Percentiles rank a stretch among this genome's conserved stretches.
Evolutionary conservation across 2,329 filamentous ascomycete genomes (phyloP).

Genomic region (Fusarium vanettenii): DNA sequence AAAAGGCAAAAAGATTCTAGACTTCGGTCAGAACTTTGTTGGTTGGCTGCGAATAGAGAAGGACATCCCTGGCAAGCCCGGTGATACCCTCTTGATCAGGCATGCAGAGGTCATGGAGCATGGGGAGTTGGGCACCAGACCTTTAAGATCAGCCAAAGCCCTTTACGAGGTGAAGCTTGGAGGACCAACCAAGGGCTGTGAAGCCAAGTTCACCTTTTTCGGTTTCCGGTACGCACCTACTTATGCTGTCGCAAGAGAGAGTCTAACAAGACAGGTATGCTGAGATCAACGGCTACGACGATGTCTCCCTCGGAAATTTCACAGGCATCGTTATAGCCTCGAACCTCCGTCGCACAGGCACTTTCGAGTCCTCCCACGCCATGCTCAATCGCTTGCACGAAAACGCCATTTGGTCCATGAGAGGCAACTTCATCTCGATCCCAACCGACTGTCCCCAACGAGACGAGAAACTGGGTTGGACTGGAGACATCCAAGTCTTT

Average conservation of each 20-base stretch:
- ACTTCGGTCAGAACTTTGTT: neutral
- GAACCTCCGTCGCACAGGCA: neutral
- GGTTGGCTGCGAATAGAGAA: neutral
- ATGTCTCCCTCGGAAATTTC: slow-evolving; percentile 3
- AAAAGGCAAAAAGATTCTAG: neutral
- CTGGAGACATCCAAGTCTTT: slow-evolving; percentile 61
- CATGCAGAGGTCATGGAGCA: slow-evolving; percentile 1
- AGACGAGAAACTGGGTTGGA: slow-evolving; percentile 63
- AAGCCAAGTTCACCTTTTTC: neutral
- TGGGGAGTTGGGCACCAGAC: neutral
- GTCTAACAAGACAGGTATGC: neutral
- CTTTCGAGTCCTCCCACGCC: slow-evolving; percentile 60
- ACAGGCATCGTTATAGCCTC: slow-evolving; percentile 3
- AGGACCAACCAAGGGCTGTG: neutral
- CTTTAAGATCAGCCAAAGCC: neutral
- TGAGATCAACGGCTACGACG: slow-evolving; percentile 12
- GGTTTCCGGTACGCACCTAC: neutral
- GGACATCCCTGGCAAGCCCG: neutral
- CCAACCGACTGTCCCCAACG: slow-evolving; percentile 67
- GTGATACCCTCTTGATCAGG: neutral
- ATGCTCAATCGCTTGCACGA: slow-evolving; percentile 63
- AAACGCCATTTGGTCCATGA: slow-evolving; percentile 66
- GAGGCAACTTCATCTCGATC: slow-evolving; percentile 65
- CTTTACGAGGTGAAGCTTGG: neutral
- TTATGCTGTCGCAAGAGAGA: too few relatives aligned